Evolutionary conservation across 2,329 filamentous ascomycete species (phyloP).

Genomic region (Pseudogymnoascus sp.): DNA sequence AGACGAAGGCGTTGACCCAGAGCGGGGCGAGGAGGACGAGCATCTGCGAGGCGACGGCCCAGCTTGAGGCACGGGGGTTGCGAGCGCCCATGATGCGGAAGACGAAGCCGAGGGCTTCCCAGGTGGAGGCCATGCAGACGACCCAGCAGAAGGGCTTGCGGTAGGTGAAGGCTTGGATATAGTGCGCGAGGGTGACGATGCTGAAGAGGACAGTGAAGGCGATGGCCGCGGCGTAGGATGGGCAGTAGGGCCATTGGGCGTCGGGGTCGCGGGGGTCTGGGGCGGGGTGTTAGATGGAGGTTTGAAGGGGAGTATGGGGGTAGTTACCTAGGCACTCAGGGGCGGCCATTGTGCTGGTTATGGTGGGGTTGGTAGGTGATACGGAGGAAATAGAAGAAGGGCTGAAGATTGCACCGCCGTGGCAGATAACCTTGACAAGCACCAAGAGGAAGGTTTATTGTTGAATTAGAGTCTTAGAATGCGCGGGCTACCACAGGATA

Average conservation of each 20-base stretch:
- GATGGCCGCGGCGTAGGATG: conserved; percentile 28
- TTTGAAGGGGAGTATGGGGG: neutral
- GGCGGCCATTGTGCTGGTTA: neutral
- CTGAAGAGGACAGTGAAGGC: conserved; percentile 29
- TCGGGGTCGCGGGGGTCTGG: conserved; percentile 11
- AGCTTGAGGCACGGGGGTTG: conserved; percentile 29
- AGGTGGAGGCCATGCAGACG: conserved; percentile 33
- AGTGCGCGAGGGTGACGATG: conserved; percentile 22
- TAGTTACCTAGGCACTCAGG: neutral
- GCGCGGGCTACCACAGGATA: neutral
- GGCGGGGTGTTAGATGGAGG: neutral
- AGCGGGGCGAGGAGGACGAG: conserved; percentile 33
- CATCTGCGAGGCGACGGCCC: conserved; percentile 30
- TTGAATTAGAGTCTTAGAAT: neutral
- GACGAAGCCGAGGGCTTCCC: conserved; percentile 30
- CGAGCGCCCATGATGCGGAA: conserved; percentile 21
- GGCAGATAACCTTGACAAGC: neutral
- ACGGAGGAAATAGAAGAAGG: neutral
- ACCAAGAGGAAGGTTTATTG: neutral
- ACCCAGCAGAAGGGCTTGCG: conserved; percentile 34
- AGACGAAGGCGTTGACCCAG: conserved; percentile 28
- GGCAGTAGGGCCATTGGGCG: conserved; percentile 27
- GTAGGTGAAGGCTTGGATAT: conserved; percentile 27
- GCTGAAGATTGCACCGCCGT: neutral
- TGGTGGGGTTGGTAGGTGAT: neutral